Evolutionary conservation across 2,329 filamentous ascomycete genomes (phyloP).

Genomic region (Niveomyces coronatus): DNA sequence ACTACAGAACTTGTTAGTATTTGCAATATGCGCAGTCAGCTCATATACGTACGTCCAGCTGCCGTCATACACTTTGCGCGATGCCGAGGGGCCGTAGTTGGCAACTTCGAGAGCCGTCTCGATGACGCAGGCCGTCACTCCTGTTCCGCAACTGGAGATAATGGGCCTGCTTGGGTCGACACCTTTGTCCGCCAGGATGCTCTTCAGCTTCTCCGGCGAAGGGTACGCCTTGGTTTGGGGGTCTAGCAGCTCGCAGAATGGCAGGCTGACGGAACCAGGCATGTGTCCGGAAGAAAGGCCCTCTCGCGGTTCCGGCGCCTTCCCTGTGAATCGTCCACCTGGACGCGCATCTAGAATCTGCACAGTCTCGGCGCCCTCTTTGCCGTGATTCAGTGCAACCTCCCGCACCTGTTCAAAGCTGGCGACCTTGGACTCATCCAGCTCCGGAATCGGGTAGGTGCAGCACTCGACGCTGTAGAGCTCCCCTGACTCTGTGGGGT

Average conservation of each 20-base stretch:
- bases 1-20: constrained; percentile 28
- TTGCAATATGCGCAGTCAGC: background rate
- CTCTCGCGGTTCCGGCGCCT: constrained; percentile 74
- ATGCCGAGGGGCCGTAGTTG: constrained; percentile 56
- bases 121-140: constrained; percentile 84
- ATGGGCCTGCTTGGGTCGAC: constrained; percentile 72
- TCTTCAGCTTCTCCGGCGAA: constrained; percentile 57
- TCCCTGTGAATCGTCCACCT: constrained; percentile 68
- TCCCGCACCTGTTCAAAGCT: constrained; percentile 76
- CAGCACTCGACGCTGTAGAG: constrained; percentile 57
- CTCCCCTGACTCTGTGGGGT: constrained; percentile 72
- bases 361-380: constrained; percentile 72
- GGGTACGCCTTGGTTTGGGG: constrained; percentile 72
- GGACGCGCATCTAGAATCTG: constrained; percentile 86
- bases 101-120: constrained; percentile 79
- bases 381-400: constrained; percentile 64
- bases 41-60: constrained; percentile 79
- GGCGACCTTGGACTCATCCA: constrained; percentile 55
- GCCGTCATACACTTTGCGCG: constrained; percentile 79
- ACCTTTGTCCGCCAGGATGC: constrained; percentile 70
- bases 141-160: constrained; percentile 83
- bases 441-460: constrained; percentile 52
- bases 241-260: constrained; percentile 71
- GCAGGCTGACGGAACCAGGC: constrained; percentile 75
- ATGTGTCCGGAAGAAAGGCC: constrained; percentile 87